These are phyloP conservation scores for Rutidosis leptorrhynchoides DNA, from an alignment of 129 eudicot genomes.

Conservation along the genomic window DNA sequence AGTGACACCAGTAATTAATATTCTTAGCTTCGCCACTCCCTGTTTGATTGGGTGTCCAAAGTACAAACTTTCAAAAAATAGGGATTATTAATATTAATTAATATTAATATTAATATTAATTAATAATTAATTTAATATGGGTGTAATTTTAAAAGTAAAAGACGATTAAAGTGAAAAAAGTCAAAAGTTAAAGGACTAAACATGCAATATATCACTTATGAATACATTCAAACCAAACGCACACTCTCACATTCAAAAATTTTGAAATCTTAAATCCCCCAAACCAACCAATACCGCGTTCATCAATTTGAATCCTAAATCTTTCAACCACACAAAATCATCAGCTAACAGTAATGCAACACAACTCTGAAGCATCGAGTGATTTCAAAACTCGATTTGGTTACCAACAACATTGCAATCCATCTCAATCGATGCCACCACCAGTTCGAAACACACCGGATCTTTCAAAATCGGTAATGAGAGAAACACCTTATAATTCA, in stretches of 20 bases:
- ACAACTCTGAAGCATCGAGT: constrained; percentile 52
- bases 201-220: no score
- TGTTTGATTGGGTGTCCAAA: no score
- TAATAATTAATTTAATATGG: no score
- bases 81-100: no score
- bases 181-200: no score
- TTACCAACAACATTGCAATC: constrained; percentile 39
- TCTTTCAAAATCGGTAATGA: constrained; percentile 42
- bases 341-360: constrained; percentile 39
- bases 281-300: constrained; percentile 11
- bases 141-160: no score
- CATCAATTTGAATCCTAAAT: neutral
- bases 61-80: no score
- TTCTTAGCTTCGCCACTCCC: no score
- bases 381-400: constrained; percentile 50
- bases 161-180: no score
- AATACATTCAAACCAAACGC: constrained; percentile 27
- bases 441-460: constrained; percentile 51
- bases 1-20: no score
- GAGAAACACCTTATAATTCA: constrained; percentile 29
- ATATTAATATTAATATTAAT: no score
- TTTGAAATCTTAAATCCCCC: constrained; percentile 23
- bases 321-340: neutral
- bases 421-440: constrained; percentile 28
- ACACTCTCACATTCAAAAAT: constrained; percentile 22